A percentile compares a stretch with the other conserved stretches of the same genome.
Conservation (phyloP, 768 basidiomycete species). For the Trametes villosa region DNA sequence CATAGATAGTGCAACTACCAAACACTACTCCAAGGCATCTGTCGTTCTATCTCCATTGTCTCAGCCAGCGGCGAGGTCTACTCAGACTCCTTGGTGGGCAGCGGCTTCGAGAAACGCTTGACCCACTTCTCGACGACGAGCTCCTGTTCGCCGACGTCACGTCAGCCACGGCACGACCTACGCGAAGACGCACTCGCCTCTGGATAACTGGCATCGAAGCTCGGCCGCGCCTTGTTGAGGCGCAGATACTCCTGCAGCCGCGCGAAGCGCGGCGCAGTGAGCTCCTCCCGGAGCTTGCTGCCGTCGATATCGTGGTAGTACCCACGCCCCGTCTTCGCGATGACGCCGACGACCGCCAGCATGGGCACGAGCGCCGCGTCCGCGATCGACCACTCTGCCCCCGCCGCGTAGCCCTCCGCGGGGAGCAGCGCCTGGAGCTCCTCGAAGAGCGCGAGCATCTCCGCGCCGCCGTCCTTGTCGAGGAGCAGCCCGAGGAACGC, state of each 20-base stretch:
- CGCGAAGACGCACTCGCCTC: background rate
- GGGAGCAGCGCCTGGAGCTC: slow-evolving; percentile 52
- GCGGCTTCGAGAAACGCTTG: background rate
- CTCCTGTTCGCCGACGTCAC: slow-evolving; percentile 31
- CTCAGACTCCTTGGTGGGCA: background rate
- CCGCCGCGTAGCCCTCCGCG: slow-evolving; percentile 48
- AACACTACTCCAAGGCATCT: no score
- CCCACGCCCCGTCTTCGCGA: slow-evolving; percentile 49
- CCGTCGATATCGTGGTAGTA: slow-evolving; percentile 48
- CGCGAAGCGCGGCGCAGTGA: slow-evolving; percentile 47
- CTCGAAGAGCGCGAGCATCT: slow-evolving; percentile 48
- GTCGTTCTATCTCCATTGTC: no score
- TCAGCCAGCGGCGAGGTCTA: no score
- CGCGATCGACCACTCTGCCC: slow-evolving; percentile 55
- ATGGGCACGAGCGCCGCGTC: slow-evolving; percentile 63
- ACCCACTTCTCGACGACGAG: background rate
- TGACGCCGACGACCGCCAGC: slow-evolving; percentile 57
- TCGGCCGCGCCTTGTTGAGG: background rate
- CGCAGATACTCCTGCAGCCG: slow-evolving; percentile 26
- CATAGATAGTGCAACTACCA: no score
- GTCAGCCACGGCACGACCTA: slow-evolving; percentile 2
- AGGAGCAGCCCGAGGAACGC: slow-evolving; percentile 41
- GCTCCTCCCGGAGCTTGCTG: slow-evolving; percentile 30
- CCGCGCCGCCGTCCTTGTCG: slow-evolving; percentile 41
- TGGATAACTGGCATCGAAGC: slow-evolving; percentile 40